Percentiles rank a stretch among this genome's conserved stretches.
phyloP scores from a whole-genome alignment of 371 early-diverging fungal genomes.

The Mortierella sp. region DNA sequence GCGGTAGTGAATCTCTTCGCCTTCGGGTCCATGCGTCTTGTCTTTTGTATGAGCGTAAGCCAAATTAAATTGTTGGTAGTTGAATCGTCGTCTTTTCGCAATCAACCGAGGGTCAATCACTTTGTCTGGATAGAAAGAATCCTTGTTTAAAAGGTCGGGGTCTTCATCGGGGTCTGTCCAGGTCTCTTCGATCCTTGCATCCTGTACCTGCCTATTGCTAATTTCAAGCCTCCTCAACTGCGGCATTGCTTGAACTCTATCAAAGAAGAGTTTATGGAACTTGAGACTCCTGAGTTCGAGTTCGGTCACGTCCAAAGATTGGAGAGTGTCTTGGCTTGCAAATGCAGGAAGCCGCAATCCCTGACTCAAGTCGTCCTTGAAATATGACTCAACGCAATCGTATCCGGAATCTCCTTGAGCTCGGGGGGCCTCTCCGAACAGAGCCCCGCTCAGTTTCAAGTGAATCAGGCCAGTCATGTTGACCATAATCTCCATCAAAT shows the following conservation, averaged over 20 bases:
- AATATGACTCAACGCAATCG: neutral
- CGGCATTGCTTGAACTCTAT: constrained; percentile 9
- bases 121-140: constrained; percentile 13
- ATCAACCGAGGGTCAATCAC: constrained; percentile 5
- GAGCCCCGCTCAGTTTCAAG: constrained; percentile 7
- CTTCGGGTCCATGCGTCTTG: constrained; percentile 1
- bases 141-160: neutral
- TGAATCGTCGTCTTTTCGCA: neutral
- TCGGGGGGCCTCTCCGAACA: neutral
- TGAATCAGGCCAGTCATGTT: constrained; percentile 12
- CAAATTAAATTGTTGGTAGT: neutral
- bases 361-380: neutral
- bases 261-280: constrained; percentile 15
- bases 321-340: constrained; percentile 7
- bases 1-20: neutral
- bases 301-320: constrained; percentile 9
- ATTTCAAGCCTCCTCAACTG: constrained; percentile 12
- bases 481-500: constrained; percentile 7
- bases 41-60: constrained; percentile 4
- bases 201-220: constrained; percentile 12
- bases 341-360: neutral
- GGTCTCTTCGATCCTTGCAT: constrained; percentile 23
- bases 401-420: neutral
- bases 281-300: constrained; percentile 9
- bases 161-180: constrained; percentile 15